Evolutionary conservation across 2,329 filamentous ascomycete species (phyloP), one percentile per base, ranked within the genome.

Genomic region (Didymella keratinophila): DNA sequence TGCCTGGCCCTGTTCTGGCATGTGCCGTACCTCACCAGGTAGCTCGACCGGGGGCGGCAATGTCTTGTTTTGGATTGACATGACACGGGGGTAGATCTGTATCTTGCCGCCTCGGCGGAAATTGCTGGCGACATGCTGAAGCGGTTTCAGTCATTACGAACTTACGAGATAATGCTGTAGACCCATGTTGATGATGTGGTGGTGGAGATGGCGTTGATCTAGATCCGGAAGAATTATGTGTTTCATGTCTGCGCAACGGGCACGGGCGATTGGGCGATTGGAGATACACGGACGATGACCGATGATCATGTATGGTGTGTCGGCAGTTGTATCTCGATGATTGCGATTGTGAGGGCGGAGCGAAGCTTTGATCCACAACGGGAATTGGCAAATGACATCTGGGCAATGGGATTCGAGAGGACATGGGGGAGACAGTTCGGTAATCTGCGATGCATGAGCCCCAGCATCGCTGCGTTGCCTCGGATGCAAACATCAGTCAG

Each of bases 171-270:
- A 39, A 50, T 25, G 21, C n/a, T 27, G 16, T n/a, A 46, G n/a
- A 39, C n/a, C 18, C 12, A 18, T 37, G 4, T 28, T 42, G 11
- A 43, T 25, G 20, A 18, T 25, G 36, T 18, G 11, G 9, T 46
- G 27, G 42, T 34, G 42, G 47, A 36, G 18, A 42, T 32, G 23
- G 21, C 7, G 14, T 7, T 8, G 43, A 39, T 52, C 48, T 57
- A 43, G 55, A 16, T n/a, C 49, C 49, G 55, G 55, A 52, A 58
- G 44, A 58, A 58, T 45, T 52, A 47, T 36, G 27, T 14, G 47
- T 36, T 45, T 42, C 34, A 42, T 5, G 18, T 20, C 16, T 46
- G 20, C 21, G 20, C n/a, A 39, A 28, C 3, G 10, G 4, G 34
- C 32, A 23, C 37, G 43, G 12, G 25, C 32, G n/a, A 36, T 5